phyloP scores from a whole-genome alignment of 2,329 filamentous ascomycete genomes.

The Clonostachys chloroleuca region DNA sequence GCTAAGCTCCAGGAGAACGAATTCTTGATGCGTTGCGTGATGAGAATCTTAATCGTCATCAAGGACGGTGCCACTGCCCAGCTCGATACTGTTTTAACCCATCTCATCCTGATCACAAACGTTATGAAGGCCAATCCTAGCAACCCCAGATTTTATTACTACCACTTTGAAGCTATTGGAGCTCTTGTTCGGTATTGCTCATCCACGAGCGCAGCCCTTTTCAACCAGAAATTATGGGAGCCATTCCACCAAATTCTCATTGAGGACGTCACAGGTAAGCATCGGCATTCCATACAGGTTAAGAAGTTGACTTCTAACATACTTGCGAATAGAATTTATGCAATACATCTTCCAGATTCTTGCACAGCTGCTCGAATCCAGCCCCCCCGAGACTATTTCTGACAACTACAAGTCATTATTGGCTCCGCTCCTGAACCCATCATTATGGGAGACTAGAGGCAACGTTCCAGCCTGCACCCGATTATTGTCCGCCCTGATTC shows the following conservation, averaged over 20 bases:
- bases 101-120: conserved; percentile 84
- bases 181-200: conserved; percentile 74
- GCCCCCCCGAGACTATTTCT: conserved; percentile 73
- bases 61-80: conserved; percentile 74
- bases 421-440: conserved; percentile 71
- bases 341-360: conserved; percentile 97
- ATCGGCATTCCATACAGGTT: not conserved
- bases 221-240: conserved; percentile 78
- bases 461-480: conserved; percentile 90
- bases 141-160: conserved; percentile 98
- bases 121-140: conserved; percentile 93
- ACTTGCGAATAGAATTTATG: conserved; percentile 67
- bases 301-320: conserved; percentile 18
- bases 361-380: conserved; percentile 82
- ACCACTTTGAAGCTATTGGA: conserved; percentile 91
- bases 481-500: conserved; percentile 78
- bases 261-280: conserved; percentile 73
- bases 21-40: conserved; percentile 97
- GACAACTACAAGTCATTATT: conserved; percentile 78
- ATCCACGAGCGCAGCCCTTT: conserved; percentile 59
- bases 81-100: conserved; percentile 72
- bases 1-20: conserved; percentile 98
- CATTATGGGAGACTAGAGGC: conserved; percentile 85
- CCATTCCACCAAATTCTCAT: conserved; percentile 78
- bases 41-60: conserved; percentile 94